Percentiles rank a stretch among this genome's conserved stretches.
phyloP scores from a whole-genome alignment of 2,329 filamentous ascomycete species.

The Lasiodiplodia gonubiensis region DNA sequence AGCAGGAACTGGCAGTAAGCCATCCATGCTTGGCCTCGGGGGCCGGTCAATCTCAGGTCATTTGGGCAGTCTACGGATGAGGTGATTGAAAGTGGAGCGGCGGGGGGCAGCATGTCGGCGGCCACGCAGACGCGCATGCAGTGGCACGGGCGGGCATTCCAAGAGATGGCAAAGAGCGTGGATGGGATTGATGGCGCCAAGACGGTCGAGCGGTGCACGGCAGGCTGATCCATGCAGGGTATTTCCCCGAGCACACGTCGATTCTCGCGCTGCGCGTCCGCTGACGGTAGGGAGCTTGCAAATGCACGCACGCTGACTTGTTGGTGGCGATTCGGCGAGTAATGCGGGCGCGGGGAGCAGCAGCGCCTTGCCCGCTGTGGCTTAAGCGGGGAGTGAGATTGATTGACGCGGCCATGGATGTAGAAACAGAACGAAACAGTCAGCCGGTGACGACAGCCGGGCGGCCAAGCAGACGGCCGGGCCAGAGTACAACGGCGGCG shows the following conservation, averaged over 20 bases:
- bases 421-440: constrained; percentile 23
- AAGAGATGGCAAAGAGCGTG: constrained; percentile 15
- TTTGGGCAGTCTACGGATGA: constrained; percentile 26
- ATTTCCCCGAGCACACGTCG: constrained; percentile 20
- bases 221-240: constrained; percentile 28
- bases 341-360: constrained; percentile 9
- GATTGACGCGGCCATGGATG: constrained; percentile 12
- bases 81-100: constrained; percentile 30
- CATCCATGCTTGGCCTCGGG: constrained; percentile 26
- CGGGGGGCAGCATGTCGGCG: constrained; percentile 25
- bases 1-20: constrained; percentile 2
- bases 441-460: constrained; percentile 18
- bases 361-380: not conserved
- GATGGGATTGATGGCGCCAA: constrained; percentile 26
- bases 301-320: constrained; percentile 26
- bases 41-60: constrained; percentile 29
- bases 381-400: constrained; percentile 17
- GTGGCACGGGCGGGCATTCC: constrained; percentile 25
- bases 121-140: constrained; percentile 27
- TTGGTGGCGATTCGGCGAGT: constrained; percentile 11
- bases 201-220: not conserved
- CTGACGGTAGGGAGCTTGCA: constrained; percentile 25
- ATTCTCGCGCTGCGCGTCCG: constrained; percentile 13
- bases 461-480: constrained; percentile 9
- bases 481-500: constrained; percentile 1